phyloP scores from a whole-genome alignment of 192 early-diverging fungal genomes.

The Coemansia sp. region DNA sequence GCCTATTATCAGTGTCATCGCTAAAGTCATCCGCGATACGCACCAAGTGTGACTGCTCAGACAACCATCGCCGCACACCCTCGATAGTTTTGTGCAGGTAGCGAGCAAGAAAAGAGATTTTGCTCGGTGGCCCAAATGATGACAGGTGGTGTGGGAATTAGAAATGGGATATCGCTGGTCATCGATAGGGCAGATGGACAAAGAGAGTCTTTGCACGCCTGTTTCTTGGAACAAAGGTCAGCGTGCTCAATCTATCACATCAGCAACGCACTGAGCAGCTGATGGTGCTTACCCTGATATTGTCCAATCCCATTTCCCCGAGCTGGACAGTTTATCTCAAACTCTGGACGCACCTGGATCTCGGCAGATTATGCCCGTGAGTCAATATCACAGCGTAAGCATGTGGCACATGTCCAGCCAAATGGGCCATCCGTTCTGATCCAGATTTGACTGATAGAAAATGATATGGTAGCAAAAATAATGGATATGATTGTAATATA shows the following conservation, averaged over 20 bases:
- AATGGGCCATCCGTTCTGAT: too few relatives aligned
- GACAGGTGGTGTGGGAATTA: not conserved
- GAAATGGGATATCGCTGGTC: not conserved
- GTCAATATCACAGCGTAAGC: too few relatives aligned
- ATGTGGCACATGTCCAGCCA: too few relatives aligned
- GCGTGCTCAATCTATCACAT: not conserved
- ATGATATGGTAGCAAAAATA: too few relatives aligned
- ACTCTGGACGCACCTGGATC: too few relatives aligned
- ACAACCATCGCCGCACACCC: not conserved
- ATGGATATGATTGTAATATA: too few relatives aligned
- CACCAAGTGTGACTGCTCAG: not conserved
- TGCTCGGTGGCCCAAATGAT: not conserved
- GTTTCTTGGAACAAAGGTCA: not conserved
- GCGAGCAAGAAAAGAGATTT: not conserved
- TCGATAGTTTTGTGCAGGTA: not conserved
- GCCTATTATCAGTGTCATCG: too few relatives aligned
- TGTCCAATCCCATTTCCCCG: too few relatives aligned
- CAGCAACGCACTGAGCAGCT: not conserved
- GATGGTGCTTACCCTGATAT: too few relatives aligned
- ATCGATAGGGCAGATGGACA: slow-evolving; percentile 6
- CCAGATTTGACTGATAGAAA: too few relatives aligned
- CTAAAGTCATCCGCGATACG: slow-evolving; percentile 2
- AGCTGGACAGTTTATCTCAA: too few relatives aligned
- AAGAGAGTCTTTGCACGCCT: not conserved
- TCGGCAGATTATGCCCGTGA: too few relatives aligned